Conservation (phyloP, 2,329 filamentous ascomycete genomes). For the Penicillium sp. region DNA sequence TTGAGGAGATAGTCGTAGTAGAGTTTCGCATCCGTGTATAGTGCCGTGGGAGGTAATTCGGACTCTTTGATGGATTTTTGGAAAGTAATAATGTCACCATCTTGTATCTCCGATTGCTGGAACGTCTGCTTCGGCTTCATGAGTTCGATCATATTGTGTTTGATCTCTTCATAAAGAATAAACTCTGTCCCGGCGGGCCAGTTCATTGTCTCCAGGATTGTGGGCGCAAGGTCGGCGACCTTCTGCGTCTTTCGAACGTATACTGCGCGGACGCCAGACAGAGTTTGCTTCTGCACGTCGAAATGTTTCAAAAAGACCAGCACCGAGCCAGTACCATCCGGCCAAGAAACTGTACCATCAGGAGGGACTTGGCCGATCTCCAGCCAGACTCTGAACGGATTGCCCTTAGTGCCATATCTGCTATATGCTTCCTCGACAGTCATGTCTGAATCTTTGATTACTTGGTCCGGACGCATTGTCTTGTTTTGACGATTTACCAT, state of each 20-base stretch:
- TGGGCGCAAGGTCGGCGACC: constrained; percentile 79
- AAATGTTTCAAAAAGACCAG: constrained; percentile 94
- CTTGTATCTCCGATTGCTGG: constrained; percentile 90
- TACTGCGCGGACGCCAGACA: constrained; percentile 79
- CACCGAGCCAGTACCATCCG: constrained; percentile 62
- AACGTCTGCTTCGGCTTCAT: constrained; percentile 91
- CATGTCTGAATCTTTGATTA: constrained; percentile 76
- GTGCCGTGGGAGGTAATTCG: constrained; percentile 47
- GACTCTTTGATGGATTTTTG: constrained; percentile 65
- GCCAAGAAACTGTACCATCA: constrained; percentile 74
- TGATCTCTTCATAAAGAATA: constrained; percentile 93
- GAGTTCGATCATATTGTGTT: constrained; percentile 93
- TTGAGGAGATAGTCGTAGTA: constrained; percentile 95
- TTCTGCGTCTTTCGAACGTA: constrained; percentile 89
- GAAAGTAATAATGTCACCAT: constrained; percentile 96
- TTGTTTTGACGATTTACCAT: constrained; percentile 99
- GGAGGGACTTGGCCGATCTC: constrained; percentile 74
- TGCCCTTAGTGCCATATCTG: constrained; percentile 71
- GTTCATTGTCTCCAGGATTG: constrained; percentile 80
- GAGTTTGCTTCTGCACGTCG: constrained; percentile 73
- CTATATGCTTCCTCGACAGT: constrained; percentile 76
- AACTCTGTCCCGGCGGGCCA: constrained; percentile 79
- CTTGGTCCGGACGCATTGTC: constrained; percentile 87
- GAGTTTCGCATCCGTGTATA: constrained; percentile 71
- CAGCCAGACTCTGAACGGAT: constrained; percentile 79